These are phyloP conservation scores for Gloeopeniophorella convolvens DNA, from an alignment of 768 basidiomycete species.

Conservation along the genomic window DNA sequence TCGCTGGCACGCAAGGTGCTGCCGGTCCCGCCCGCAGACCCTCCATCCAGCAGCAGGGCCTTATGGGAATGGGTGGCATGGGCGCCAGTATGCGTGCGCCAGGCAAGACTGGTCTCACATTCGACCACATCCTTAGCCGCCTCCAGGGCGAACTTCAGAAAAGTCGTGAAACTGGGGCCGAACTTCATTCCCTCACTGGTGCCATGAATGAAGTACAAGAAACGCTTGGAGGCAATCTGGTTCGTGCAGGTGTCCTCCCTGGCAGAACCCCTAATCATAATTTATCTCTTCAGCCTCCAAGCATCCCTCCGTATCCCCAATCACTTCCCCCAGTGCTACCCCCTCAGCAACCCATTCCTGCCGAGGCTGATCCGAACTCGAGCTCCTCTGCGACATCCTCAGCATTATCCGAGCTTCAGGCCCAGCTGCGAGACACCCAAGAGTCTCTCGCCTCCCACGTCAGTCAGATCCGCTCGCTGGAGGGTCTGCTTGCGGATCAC, in stretches of 20 bases:
- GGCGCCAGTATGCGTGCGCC: constrained; percentile 64
- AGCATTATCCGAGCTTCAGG: constrained; percentile 61
- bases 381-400: constrained; percentile 24
- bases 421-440: constrained; percentile 82
- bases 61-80: constrained; percentile 72
- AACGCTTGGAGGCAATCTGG: constrained; percentile 77
- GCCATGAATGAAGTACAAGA: constrained; percentile 91
- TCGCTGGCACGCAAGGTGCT: constrained; percentile 32
- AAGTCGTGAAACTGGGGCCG: constrained; percentile 86
- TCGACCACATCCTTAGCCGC: constrained; percentile 85
- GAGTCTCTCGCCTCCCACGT: constrained; percentile 66
- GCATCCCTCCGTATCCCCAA: constrained; percentile 56
- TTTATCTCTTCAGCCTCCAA: constrained; percentile 43
- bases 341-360: constrained; percentile 25
- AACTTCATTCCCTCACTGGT: constrained; percentile 68
- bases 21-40: constrained; percentile 42
- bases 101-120: constrained; percentile 81
- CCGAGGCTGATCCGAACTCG: constrained; percentile 21
- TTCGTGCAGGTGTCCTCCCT: constrained; percentile 32
- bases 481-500: constrained; percentile 77
- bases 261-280: neutral
- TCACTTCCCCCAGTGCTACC: constrained; percentile 55
- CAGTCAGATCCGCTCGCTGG: constrained; percentile 78
- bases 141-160: constrained; percentile 94
- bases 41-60: constrained; percentile 50